Evolutionary conservation across 140 eudicot genomes (phyloP), one percentile per base, ranked within the genome.

Genomic region (Ambrosia hybrid): DNA sequence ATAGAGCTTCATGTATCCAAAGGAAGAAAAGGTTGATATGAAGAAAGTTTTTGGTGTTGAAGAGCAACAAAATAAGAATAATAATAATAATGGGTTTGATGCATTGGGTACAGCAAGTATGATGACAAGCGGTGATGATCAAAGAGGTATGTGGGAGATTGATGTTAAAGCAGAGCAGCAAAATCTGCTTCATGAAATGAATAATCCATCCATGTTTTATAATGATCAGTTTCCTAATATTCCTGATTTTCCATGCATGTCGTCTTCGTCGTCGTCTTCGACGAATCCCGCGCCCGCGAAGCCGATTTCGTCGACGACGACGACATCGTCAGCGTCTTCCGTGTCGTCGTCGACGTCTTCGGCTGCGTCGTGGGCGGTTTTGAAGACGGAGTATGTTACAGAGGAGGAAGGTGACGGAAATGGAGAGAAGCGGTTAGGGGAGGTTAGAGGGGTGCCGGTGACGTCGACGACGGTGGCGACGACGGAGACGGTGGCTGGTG

Each of bases 201-300:
- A 80, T 43, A 94, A 83, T 66, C 67, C 80, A 3, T 72, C 91
- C 0, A 74, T 91, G 57, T 88, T 91, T 76, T 89, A 77, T 68
- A 70, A 68, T 6, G 96, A 91, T 16, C 78, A 71, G 75, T 91
- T 91, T 55, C 96, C 96, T 0, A 76, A 77, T 0, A 79, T 90
- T 5, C 97, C 93, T 0, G 99, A 87, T 72, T 93, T 93, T 68
- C 89, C 97, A 37, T 93, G 99, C 99, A 88, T 93, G 96, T 94
- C 99, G 0, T 94, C 98, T 0, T 83, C 97, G 0, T 90, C 97
- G 0, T 94, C 99, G 0, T 82, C 99, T 0, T 88, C 99, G 0
- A 81, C 98, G 1, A 71, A 83, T 71, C 89, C 95, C 0, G 85
- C 83, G 0, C 78, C 79, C 0, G 61, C 46, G 46, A 41, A 41